Evolutionary conservation across 169 alveolate species (phyloP).

Genomic region (Plasmodium billcollinsi): DNA sequence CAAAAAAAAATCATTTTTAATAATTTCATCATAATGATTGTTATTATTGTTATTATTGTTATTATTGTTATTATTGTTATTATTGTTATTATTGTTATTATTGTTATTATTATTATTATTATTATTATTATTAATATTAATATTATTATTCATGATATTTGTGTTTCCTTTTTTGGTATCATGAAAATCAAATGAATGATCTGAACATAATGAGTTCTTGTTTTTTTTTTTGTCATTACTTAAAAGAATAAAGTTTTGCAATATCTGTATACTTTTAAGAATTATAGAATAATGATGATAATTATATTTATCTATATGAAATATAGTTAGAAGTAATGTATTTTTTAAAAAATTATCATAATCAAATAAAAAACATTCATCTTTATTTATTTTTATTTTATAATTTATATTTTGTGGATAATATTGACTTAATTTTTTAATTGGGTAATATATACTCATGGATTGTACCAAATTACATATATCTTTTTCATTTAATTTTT

Average conservation of each 20-base stretch:
- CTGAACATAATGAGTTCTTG: too few species aligned
- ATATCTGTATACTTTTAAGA: slow-evolving; percentile 29
- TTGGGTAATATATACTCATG: slow-evolving; percentile 39
- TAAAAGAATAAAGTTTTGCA: slow-evolving; percentile 26
- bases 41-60: too few species aligned
- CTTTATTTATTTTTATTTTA: slow-evolving; percentile 7
- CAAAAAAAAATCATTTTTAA: too few species aligned
- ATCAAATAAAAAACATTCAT: slow-evolving; percentile 1
- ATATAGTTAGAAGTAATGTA: slow-evolving; percentile 33
- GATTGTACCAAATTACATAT: slow-evolving; percentile 67
- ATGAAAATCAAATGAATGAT: too few species aligned
- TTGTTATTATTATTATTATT: too few species aligned
- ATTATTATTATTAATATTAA: too few species aligned
- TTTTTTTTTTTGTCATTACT: not conserved
- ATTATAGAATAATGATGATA: slow-evolving; percentile 73
- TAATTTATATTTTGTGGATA: not conserved
- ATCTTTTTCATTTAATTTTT: slow-evolving; percentile 56
- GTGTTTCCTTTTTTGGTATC: too few species aligned
- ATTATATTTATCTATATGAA: slow-evolving; percentile 36
- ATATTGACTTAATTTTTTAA: slow-evolving; percentile 50
- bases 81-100: too few species aligned
- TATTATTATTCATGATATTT: too few species aligned
- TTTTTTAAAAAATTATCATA: slow-evolving; percentile 47
- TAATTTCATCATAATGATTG: too few species aligned
- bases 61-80: too few species aligned